phyloP scores from a whole-genome alignment of 768 basidiomycete genomes.

The Pisolithus orientalis region DNA sequence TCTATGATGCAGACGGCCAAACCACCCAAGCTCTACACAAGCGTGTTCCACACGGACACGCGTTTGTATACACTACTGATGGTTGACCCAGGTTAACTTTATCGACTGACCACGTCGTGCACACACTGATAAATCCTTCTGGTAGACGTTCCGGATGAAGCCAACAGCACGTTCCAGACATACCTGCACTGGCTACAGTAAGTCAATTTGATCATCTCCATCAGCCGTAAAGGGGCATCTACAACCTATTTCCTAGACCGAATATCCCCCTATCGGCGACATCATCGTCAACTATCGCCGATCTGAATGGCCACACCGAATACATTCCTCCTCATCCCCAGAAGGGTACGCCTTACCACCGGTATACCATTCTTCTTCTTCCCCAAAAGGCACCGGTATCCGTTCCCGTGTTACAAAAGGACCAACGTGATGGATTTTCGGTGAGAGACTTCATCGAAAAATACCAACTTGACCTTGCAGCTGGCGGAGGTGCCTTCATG shows the following conservation, averaged over 20 bases:
- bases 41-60: conserved; percentile 76
- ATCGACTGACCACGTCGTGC: conserved; percentile 4
- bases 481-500: conserved; percentile 75
- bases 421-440: conserved; percentile 55
- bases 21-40: conserved; percentile 62
- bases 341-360: conserved; percentile 83
- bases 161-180: conserved; percentile 54
- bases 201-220: conserved; percentile 17
- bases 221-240: conserved; percentile 8
- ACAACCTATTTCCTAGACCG: conserved; percentile 41
- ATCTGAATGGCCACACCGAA: conserved; percentile 51
- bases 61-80: conserved; percentile 85
- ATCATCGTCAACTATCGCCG: conserved; percentile 33
- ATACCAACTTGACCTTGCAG: conserved; percentile 46
- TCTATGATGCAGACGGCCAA: conserved; percentile 40
- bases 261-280: conserved; percentile 72
- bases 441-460: conserved; percentile 54
- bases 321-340: conserved; percentile 94
- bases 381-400: conserved; percentile 51
- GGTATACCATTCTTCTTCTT: conserved; percentile 74
- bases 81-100: conserved; percentile 71
- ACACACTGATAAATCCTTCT: conserved; percentile 6
- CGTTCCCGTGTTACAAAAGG: conserved; percentile 40
- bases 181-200: conserved; percentile 87
- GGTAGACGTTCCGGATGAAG: conserved; percentile 80